These are phyloP conservation scores for Aspergillus pseudonomiae DNA, from an alignment of 2,329 filamentous ascomycete genomes.

Conservation along the genomic window DNA sequence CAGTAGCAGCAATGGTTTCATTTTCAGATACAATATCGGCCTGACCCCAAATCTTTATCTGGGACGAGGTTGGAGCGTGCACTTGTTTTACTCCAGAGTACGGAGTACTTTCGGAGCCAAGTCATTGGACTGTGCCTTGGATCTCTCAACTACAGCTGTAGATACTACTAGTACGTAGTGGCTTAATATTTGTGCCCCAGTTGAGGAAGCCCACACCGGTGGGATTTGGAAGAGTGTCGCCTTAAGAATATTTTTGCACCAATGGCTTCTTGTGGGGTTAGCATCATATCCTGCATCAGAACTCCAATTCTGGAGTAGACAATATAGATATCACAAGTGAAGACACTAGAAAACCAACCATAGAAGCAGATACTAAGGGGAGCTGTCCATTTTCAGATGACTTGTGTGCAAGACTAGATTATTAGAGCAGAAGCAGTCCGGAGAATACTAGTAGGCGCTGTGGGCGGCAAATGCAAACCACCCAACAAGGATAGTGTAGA, in stretches of 20 bases:
- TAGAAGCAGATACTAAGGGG: conserved; percentile 66
- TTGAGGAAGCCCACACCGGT: too few relatives aligned
- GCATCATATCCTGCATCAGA: conserved; percentile 60
- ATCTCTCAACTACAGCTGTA: conserved; percentile 32
- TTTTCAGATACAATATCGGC: conserved; percentile 38
- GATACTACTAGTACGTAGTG: conserved; percentile 10
- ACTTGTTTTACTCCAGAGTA: conserved; percentile 37
- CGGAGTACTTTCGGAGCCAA: conserved; percentile 22
- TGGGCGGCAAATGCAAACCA: not conserved
- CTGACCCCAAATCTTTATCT: conserved; percentile 57
- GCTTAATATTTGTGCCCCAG: conserved; percentile 27
- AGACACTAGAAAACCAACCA: conserved; percentile 64
- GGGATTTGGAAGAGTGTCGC: conserved; percentile 29
- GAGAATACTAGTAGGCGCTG: too few relatives aligned
- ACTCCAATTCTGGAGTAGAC: conserved; percentile 55
- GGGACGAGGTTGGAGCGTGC: conserved; percentile 38
- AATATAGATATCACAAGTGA: conserved; percentile 64
- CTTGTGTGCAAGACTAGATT: conserved; percentile 32
- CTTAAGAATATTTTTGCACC: conserved; percentile 24
- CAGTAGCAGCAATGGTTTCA: not conserved
- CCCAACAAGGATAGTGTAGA: conserved; percentile 7
- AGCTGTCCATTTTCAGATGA: conserved; percentile 62
- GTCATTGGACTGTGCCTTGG: conserved; percentile 31
- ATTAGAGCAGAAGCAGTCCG: too few relatives aligned
- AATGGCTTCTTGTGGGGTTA: conserved; percentile 32